Conservation (phyloP, 345 rosid species). For the Eucalyptus leucophloia region DNA sequence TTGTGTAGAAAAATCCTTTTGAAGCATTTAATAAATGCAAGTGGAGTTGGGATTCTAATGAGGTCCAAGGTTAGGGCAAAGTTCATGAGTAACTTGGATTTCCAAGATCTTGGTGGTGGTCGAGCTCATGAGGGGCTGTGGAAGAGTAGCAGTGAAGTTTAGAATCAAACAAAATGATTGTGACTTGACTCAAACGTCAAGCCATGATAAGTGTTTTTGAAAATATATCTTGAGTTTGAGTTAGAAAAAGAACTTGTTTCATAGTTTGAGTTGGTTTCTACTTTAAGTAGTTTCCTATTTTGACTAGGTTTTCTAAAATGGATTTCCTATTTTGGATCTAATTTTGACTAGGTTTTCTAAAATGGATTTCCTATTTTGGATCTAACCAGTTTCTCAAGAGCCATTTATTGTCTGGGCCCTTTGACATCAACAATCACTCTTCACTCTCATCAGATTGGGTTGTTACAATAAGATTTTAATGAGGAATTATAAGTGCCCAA, state of each 20-base stretch:
- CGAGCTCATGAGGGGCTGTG: neutral
- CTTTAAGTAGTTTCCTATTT: neutral
- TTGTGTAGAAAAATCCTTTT: neutral
- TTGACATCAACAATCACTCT: too few relatives aligned
- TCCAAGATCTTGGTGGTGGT: too few relatives aligned
- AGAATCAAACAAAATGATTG: too few relatives aligned
- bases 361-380: neutral
- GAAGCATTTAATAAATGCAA: neutral
- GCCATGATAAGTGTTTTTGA: too few relatives aligned
- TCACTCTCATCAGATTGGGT: rapidly evolving
- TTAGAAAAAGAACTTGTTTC: neutral
- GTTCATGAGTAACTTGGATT: too few relatives aligned
- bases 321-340: neutral
- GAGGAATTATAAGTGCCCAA: neutral
- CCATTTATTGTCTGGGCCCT: too few relatives aligned
- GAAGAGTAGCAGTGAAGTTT: neutral
- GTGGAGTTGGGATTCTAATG: neutral
- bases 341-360: neutral
- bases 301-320: neutral
- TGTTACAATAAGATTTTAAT: too few relatives aligned
- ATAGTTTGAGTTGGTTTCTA: neutral
- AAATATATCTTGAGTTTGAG: neutral
- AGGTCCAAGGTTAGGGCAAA: neutral
- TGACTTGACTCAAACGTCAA: neutral
- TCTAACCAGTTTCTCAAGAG: too few relatives aligned